A percentile compares a stretch with the other conserved stretches of the same genome.
Evolutionary conservation across 2,329 filamentous ascomycete species (phyloP).

Genomic region (Fonsecaea nubica): DNA sequence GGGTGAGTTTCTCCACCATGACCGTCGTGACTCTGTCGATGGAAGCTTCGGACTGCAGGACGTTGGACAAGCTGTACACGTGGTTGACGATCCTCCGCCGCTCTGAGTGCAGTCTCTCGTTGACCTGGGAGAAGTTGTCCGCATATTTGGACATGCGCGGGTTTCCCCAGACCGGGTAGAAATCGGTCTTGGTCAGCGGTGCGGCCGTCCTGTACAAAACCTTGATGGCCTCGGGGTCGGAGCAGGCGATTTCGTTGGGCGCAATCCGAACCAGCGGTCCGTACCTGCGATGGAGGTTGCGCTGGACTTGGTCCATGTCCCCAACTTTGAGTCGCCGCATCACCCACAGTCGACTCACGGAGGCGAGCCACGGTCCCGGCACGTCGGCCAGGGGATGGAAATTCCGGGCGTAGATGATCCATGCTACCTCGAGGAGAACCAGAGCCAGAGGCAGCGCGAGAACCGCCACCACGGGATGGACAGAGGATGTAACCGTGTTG

Average conservation of each 20-base stretch:
- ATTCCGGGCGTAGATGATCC: constrained; percentile 42
- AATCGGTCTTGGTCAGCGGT: constrained; percentile 41
- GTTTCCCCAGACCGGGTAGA: constrained; percentile 40
- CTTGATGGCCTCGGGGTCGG: constrained; percentile 40
- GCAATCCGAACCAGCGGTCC: constrained; percentile 47
- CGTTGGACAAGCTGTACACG: constrained; percentile 44
- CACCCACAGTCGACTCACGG: constrained; percentile 41
- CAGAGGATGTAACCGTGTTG: not conserved
- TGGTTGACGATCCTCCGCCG: constrained; percentile 41
- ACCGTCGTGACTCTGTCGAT: constrained; percentile 42
- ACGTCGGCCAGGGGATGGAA: constrained; percentile 41
- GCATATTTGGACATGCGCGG: constrained; percentile 38
- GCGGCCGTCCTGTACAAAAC: constrained; percentile 39
- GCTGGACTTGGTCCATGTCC: constrained; percentile 39
- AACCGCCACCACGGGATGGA: not conserved
- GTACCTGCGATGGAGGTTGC: constrained; percentile 32
- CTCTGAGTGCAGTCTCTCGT: constrained; percentile 41
- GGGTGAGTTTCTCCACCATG: constrained; percentile 36
- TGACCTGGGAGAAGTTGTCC: constrained; percentile 40
- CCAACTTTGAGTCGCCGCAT: constrained; percentile 38
- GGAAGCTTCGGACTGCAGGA: constrained; percentile 42
- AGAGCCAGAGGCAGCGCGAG: not conserved
- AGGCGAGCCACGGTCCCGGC: constrained; percentile 44
- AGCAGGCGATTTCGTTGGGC: constrained; percentile 46
- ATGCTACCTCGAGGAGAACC: constrained; percentile 18